phyloP scores from a whole-genome alignment of 2,329 filamentous ascomycete genomes.

The Aspergillus intermedius region DNA sequence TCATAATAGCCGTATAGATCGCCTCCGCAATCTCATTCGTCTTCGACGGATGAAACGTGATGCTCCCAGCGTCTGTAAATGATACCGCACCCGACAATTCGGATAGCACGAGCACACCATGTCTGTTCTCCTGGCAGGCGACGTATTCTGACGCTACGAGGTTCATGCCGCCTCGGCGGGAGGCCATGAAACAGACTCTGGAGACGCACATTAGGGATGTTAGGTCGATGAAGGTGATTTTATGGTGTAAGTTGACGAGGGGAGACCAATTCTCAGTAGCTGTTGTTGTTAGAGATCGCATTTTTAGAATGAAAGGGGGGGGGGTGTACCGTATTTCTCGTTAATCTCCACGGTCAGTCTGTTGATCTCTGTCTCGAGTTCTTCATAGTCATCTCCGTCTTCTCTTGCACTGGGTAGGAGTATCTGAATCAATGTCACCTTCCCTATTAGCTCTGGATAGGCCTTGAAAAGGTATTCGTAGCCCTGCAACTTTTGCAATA shows the following conservation, averaged over 20 bases:
- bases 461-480: slow-evolving; percentile 85
- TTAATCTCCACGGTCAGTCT: slow-evolving; percentile 87
- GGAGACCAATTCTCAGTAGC: slow-evolving; percentile 87
- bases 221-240: slow-evolving; percentile 80
- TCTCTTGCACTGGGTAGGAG: slow-evolving; percentile 65
- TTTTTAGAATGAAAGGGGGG: background rate
- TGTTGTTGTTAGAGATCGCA: slow-evolving; percentile 9
- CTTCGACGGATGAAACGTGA: slow-evolving; percentile 92
- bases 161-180: slow-evolving; percentile 91
- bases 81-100: slow-evolving; percentile 87
- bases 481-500: slow-evolving; percentile 87
- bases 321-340: slow-evolving; percentile 62
- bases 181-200: slow-evolving; percentile 80
- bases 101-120: slow-evolving; percentile 85
- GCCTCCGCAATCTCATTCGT: slow-evolving; percentile 81
- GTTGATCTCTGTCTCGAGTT: slow-evolving; percentile 79
- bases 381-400: slow-evolving; percentile 88
- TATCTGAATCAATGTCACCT: slow-evolving; percentile 83
- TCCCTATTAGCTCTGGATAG: slow-evolving; percentile 86
- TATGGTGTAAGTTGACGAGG: slow-evolving; percentile 90
- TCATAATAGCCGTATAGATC: slow-evolving; percentile 79
- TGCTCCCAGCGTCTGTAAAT: slow-evolving; percentile 66
- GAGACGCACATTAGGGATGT: slow-evolving; percentile 84
- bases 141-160: slow-evolving; percentile 97
- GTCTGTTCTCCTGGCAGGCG: slow-evolving; percentile 74